phyloP scores from a whole-genome alignment of 2,329 filamentous ascomycete genomes.

The Colletotrichum nymphaeae region DNA sequence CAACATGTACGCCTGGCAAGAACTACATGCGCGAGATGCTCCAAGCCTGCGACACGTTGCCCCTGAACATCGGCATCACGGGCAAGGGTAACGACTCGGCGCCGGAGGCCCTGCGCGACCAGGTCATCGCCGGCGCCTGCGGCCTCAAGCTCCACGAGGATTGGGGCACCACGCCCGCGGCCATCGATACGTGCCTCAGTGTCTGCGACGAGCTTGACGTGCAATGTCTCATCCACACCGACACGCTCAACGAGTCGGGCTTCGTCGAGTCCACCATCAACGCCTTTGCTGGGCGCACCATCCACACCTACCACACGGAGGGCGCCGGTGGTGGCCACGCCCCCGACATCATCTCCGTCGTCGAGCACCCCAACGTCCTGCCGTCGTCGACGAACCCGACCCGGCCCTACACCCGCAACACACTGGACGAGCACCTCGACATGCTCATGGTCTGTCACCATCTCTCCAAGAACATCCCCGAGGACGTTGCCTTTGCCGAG shows the following conservation, averaged over 20 bases:
- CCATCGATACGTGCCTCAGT: slow-evolving; percentile 86
- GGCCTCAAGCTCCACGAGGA: slow-evolving; percentile 96
- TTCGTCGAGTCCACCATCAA: slow-evolving; percentile 92
- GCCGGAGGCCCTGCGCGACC: slow-evolving; percentile 77
- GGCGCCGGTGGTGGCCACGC: slow-evolving; percentile 95
- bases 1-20: slow-evolving; percentile 90
- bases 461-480: slow-evolving; percentile 89
- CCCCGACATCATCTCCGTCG: slow-evolving; percentile 94
- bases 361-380: slow-evolving; percentile 88
- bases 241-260: slow-evolving; percentile 96
- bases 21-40: slow-evolving; percentile 90
- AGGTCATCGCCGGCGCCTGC: slow-evolving; percentile 84
- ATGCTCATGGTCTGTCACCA: slow-evolving; percentile 99
- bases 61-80: slow-evolving; percentile 90
- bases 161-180: slow-evolving; percentile 91
- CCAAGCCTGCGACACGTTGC: slow-evolving; percentile 83
- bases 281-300: slow-evolving; percentile 87
- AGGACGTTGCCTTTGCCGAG: slow-evolving; percentile 96
- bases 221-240: slow-evolving; percentile 94
- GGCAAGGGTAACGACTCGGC: slow-evolving; percentile 92
- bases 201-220: slow-evolving; percentile 94
- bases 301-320: slow-evolving; percentile 98
- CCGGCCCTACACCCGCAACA: slow-evolving; percentile 89
- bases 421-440: slow-evolving; percentile 94
- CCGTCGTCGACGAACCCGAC: slow-evolving; percentile 95